phyloP scores from a whole-genome alignment of 192 early-diverging fungal genomes.

The Coemansia guatemalensis region DNA sequence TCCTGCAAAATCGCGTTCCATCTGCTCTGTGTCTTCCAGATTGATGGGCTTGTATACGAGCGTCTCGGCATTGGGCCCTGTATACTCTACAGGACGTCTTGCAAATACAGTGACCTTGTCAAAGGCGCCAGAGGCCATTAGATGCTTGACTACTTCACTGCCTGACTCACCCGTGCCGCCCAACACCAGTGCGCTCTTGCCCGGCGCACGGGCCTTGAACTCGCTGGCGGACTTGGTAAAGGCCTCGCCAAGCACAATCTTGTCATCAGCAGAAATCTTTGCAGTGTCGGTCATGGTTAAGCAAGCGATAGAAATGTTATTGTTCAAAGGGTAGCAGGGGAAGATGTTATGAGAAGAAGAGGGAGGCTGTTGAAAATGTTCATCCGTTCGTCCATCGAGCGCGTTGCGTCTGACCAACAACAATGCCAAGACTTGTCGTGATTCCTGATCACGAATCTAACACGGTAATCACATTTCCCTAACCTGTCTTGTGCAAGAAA shows the following conservation, averaged over 20 bases:
- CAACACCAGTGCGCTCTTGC: slow-evolving; percentile 40
- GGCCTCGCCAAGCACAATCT: slow-evolving; percentile 17
- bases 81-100: slow-evolving; percentile 41
- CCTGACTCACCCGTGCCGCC: slow-evolving; percentile 52
- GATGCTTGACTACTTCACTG: slow-evolving; percentile 47
- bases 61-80: slow-evolving; percentile 30
- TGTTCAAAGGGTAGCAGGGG: neutral
- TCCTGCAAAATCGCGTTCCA: slow-evolving; percentile 27
- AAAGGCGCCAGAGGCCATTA: slow-evolving; percentile 45
- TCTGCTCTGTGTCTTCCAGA: slow-evolving; percentile 67
- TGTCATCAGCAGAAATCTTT: slow-evolving; percentile 24
- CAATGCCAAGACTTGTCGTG: no score
- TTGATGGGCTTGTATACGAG: slow-evolving; percentile 67
- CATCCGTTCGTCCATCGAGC: neutral
- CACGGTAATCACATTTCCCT: no score
- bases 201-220: slow-evolving; percentile 26
- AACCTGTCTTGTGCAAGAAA: no score
- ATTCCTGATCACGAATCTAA: no score
- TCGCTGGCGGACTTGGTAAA: slow-evolving; percentile 32
- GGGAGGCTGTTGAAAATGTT: neutral
- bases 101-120: slow-evolving; percentile 49
- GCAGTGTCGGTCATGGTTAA: slow-evolving; percentile 8
- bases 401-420: neutral
- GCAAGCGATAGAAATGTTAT: neutral
- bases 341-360: neutral